These are phyloP conservation scores for Basipetospora chlamydospora DNA, from an alignment of 2,329 filamentous ascomycete species.

Conservation along the genomic window DNA sequence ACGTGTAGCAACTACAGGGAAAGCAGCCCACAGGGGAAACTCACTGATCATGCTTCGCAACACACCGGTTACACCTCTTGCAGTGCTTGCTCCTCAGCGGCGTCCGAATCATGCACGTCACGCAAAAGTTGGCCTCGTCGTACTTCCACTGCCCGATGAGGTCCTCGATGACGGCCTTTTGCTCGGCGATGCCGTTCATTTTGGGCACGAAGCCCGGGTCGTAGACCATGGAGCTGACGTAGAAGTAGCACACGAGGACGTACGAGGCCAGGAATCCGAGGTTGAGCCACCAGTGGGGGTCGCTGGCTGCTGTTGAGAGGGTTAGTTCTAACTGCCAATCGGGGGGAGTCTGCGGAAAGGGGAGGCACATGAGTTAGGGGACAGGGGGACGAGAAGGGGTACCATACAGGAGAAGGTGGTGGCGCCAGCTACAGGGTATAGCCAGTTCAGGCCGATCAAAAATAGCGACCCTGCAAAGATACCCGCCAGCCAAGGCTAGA, in stretches of 20 bases:
- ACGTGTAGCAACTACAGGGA: too few species aligned
- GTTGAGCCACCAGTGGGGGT: conserved; percentile 57
- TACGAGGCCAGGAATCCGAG: conserved; percentile 54
- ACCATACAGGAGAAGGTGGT: conserved; percentile 19
- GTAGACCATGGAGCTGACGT: conserved; percentile 67
- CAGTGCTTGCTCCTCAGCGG: conserved; percentile 94
- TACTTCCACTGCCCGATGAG: conserved; percentile 76
- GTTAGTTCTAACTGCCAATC: too few species aligned
- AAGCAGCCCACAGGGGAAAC: conserved; percentile 27
- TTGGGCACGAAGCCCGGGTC: conserved; percentile 93
- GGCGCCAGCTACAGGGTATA: conserved; percentile 51
- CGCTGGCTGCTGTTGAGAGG: conserved; percentile 6
- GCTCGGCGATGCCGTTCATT: conserved; percentile 73
- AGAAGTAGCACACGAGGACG: conserved; percentile 67
- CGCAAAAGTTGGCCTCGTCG: conserved; percentile 88
- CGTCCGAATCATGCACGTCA: conserved; percentile 85
- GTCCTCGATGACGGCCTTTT: conserved; percentile 79
- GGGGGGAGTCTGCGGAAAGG: too few species aligned
- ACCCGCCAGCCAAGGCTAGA: conserved; percentile 75
- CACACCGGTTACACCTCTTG: conserved; percentile 76
- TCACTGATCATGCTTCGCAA: conserved; percentile 94
- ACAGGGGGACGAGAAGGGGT: too few species aligned
- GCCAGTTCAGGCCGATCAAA: conserved; percentile 62
- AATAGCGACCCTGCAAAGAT: conserved; percentile 84
- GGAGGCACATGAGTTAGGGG: too few species aligned